phyloP scores from a whole-genome alignment of 129 eudicot genomes.

The Flaveria ramosissima region DNA sequence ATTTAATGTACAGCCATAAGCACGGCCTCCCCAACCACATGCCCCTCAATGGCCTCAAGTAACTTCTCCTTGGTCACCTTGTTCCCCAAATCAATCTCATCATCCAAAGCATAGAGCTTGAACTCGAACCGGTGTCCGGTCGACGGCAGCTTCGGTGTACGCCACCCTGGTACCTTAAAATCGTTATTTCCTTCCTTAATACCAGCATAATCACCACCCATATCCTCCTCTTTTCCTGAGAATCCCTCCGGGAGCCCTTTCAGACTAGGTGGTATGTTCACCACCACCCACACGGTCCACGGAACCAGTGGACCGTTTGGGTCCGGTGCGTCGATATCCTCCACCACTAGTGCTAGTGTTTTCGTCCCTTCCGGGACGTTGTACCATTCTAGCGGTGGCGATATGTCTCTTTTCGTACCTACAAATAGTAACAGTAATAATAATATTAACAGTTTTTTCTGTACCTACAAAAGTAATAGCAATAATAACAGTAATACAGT shows the following conservation, averaged over 20 bases:
- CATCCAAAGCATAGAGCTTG: constrained; percentile 78
- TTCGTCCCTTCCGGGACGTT: constrained; percentile 68
- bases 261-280: constrained; percentile 63
- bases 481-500: too few relatives aligned
- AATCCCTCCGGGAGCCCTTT: constrained; percentile 86
- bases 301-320: constrained; percentile 65
- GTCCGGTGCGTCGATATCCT: constrained; percentile 80
- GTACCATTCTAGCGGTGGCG: constrained; percentile 93
- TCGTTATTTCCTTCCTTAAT: constrained; percentile 77
- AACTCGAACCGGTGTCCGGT: constrained; percentile 83
- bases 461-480: too few relatives aligned
- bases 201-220: constrained; percentile 50
- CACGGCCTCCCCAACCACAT: constrained; percentile 73
- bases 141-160: constrained; percentile 51
- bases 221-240: constrained; percentile 60
- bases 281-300: constrained; percentile 75
- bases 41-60: constrained; percentile 70
- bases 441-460: too few relatives aligned
- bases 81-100: constrained; percentile 62
- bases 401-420: constrained; percentile 54
- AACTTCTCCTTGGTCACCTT: constrained; percentile 82
- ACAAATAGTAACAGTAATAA: too few relatives aligned
- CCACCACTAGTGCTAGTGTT: constrained; percentile 68
- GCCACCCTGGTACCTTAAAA: constrained; percentile 77
- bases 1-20: constrained; percentile 39